Evolutionary conservation across 2,329 filamentous ascomycete genomes (phyloP).

Genomic region (Corniculantispora saksenae): DNA sequence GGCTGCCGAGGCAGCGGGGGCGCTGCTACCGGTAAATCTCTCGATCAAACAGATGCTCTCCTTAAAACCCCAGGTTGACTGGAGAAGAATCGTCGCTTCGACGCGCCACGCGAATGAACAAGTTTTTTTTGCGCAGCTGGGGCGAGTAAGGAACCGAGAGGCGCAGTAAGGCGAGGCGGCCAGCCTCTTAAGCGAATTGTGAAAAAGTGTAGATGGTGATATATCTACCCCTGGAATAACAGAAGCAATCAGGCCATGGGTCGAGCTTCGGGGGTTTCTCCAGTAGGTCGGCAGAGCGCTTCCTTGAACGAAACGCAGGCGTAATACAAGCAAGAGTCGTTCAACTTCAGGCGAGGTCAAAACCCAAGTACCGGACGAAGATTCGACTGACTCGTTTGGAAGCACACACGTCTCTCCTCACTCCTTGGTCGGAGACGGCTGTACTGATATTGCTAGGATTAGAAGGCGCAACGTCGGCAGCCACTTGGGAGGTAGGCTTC

Average conservation of each 20-base stretch:
- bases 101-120: neutral
- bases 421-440: neutral
- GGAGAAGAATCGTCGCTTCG: neutral
- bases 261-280: constrained; percentile 1
- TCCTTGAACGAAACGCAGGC: neutral
- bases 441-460: constrained; percentile 12
- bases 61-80: neutral
- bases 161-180: neutral
- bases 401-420: neutral
- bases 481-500: constrained; percentile 10
- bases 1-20: neutral
- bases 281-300: neutral
- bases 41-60: constrained; percentile 6
- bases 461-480: constrained; percentile 5
- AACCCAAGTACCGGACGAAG: neutral
- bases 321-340: neutral
- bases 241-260: constrained; percentile 18
- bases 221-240: constrained; percentile 20
- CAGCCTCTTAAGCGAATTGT: neutral
- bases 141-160: neutral
- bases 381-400: neutral
- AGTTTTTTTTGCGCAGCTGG: constrained; percentile 6
- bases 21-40: neutral
- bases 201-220: constrained; percentile 17
- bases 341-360: neutral